phyloP scores from a whole-genome alignment of 768 basidiomycete species.

The Goffeauzyma gilvescens region DNA sequence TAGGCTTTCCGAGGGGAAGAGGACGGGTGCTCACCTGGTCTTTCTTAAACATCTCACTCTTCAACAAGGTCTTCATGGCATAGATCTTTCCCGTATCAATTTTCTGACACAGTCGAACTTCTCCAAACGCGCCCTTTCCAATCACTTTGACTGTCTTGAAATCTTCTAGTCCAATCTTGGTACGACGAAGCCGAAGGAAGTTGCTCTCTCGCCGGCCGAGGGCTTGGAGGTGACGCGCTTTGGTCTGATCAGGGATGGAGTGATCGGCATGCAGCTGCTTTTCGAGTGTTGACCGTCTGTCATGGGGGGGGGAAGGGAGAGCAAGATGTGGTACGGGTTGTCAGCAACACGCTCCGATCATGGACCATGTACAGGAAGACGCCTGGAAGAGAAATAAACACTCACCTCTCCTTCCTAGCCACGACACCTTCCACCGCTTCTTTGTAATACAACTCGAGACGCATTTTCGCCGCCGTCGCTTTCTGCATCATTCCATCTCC shows the following conservation, averaged over 20 bases:
- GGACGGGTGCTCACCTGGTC: constrained; percentile 51
- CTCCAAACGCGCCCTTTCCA: constrained; percentile 96
- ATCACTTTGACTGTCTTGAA: constrained; percentile 97
- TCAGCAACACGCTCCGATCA: background rate
- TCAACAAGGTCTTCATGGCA: constrained; percentile 94
- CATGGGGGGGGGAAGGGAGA: background rate
- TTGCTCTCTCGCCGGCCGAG: constrained; percentile 28
- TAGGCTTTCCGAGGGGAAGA: background rate
- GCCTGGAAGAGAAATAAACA: no score
- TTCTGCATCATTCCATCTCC: constrained; percentile 63
- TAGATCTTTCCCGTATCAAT: constrained; percentile 93
- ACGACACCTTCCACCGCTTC: constrained; percentile 89
- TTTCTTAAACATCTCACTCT: constrained; percentile 97
- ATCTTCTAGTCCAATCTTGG: constrained; percentile 73
- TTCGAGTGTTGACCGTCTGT: constrained; percentile 25
- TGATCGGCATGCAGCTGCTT: constrained; percentile 23
- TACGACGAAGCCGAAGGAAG: constrained; percentile 68
- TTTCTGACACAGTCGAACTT: constrained; percentile 92
- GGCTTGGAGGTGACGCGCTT: constrained; percentile 24
- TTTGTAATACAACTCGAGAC: constrained; percentile 92
- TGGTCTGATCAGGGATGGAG: constrained; percentile 23
- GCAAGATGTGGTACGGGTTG: background rate
- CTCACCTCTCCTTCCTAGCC: constrained; percentile 71
- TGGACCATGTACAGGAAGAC: background rate
- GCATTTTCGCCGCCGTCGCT: constrained; percentile 79